A percentile compares a stretch with the other conserved stretches of the same genome.
phyloP scores from a whole-genome alignment of 768 basidiomycete species.

The Leccinum sublutescens region DNA sequence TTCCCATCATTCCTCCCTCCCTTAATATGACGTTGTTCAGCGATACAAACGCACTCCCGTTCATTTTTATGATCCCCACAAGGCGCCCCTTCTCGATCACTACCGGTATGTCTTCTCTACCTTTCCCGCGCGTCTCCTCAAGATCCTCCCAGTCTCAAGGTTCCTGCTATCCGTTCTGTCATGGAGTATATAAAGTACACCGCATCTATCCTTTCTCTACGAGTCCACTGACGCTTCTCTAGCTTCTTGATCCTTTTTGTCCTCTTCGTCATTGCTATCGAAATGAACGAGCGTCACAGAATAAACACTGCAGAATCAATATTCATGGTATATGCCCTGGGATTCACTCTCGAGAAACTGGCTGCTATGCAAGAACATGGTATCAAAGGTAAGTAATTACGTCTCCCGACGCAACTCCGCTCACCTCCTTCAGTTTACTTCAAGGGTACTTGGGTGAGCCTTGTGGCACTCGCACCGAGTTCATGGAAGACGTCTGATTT shows the following conservation, averaged over 20 bases:
- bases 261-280: conserved; percentile 76
- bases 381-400: conserved; percentile 59
- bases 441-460: conserved; percentile 75
- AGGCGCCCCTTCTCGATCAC: conserved; percentile 91
- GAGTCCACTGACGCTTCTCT: conserved; percentile 2
- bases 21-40: conserved; percentile 38
- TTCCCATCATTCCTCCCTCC: background rate
- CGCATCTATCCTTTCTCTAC: background rate
- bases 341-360: conserved; percentile 88
- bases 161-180: conserved; percentile 87
- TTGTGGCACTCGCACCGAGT: conserved; percentile 10
- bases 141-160: conserved; percentile 64
- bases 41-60: conserved; percentile 92
- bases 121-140: background rate
- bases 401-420: background rate
- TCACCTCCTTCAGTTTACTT: conserved; percentile 58
- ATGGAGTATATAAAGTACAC: conserved; percentile 84
- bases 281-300: conserved; percentile 58
- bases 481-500: conserved; percentile 18
- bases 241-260: conserved; percentile 79
- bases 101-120: conserved; percentile 61
- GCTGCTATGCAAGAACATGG: conserved; percentile 97
- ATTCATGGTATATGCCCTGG: conserved; percentile 79
- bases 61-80: conserved; percentile 93
- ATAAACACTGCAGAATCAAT: conserved; percentile 66